Conservation (phyloP, 306 rosid genomes). For the Pterocarpus macrocarpus region DNA sequence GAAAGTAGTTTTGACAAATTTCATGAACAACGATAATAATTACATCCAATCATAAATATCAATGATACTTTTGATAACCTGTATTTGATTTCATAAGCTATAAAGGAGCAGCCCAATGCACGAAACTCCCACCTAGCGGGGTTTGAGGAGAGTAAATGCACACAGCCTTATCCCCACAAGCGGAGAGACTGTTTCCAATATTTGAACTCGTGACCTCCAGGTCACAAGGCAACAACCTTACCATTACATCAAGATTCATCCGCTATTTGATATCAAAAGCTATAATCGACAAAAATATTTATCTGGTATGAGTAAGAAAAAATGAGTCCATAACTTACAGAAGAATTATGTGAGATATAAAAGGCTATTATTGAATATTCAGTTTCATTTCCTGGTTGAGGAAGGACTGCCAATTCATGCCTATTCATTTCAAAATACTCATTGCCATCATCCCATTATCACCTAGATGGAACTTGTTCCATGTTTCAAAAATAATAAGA, state of each 20-base stretch:
- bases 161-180: too few relatives aligned
- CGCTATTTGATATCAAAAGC: neutral
- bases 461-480: neutral
- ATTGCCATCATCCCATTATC: too few relatives aligned
- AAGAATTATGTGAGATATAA: neutral
- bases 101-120: neutral
- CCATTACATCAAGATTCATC: too few relatives aligned
- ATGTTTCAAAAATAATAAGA: conserved; percentile 1
- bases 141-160: too few relatives aligned
- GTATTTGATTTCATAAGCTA: neutral
- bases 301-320: neutral
- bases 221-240: too few relatives aligned
- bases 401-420: neutral
- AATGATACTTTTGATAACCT: neutral
- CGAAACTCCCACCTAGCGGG: too few relatives aligned
- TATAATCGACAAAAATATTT: neutral
- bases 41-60: neutral
- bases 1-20: neutral
- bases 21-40: neutral
- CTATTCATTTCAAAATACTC: neutral
- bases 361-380: neutral
- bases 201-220: too few relatives aligned
- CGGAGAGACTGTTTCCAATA: too few relatives aligned
- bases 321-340: neutral
- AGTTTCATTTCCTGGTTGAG: neutral